Percentiles rank a stretch among this genome's conserved stretches.
These are phyloP conservation scores for Yamadazyma friedrichii DNA, from an alignment of 1,139 yeast species.

Conservation along the genomic window DNA sequence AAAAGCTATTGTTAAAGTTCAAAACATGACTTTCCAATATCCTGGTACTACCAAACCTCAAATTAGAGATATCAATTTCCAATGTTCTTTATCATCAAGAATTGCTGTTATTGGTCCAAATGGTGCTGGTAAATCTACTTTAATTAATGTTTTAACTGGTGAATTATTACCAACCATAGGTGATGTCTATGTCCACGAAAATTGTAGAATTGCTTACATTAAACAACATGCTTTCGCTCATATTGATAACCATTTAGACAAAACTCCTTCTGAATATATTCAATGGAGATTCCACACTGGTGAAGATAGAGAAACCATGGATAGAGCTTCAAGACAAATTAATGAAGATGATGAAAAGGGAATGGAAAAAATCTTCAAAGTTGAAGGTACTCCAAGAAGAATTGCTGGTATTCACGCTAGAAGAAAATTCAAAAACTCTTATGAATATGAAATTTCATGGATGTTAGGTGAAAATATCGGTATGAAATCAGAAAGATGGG, in stretches of 20 bases:
- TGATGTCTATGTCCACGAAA: slow-evolving; percentile 99
- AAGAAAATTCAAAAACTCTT: slow-evolving; percentile 99
- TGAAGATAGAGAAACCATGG: slow-evolving; percentile 99
- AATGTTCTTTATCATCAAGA: slow-evolving; percentile 98
- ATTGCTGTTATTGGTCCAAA: slow-evolving; percentile 99
- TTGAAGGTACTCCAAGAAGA: slow-evolving; percentile 98
- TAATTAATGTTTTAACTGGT: slow-evolving; percentile 98
- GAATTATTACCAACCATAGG: slow-evolving; percentile 96
- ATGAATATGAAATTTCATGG: slow-evolving; percentile 99
- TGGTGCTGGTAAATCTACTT: slow-evolving; percentile 99
- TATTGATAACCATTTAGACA: slow-evolving; percentile 97
- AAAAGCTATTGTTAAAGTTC: slow-evolving; percentile 98
- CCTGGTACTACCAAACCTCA: slow-evolving; percentile 98
- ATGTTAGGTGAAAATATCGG: slow-evolving; percentile 96
- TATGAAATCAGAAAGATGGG: slow-evolving; percentile 99
- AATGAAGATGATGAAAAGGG: slow-evolving; percentile 96
- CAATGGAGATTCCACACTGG: slow-evolving; percentile 99
- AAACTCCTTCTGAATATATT: slow-evolving; percentile 99
- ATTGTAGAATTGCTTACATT: slow-evolving; percentile 99
- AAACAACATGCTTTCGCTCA: slow-evolving; percentile 99
- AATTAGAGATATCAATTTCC: slow-evolving; percentile 87
- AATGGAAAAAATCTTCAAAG: slow-evolving; percentile 99
- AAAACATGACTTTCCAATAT: slow-evolving; percentile 97
- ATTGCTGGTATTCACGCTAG: slow-evolving; percentile 92
- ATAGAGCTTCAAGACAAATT: slow-evolving; percentile 98